phyloP scores from a whole-genome alignment of 495 filamentous ascomycete genomes.

The Chaetomium fimeti region DNA sequence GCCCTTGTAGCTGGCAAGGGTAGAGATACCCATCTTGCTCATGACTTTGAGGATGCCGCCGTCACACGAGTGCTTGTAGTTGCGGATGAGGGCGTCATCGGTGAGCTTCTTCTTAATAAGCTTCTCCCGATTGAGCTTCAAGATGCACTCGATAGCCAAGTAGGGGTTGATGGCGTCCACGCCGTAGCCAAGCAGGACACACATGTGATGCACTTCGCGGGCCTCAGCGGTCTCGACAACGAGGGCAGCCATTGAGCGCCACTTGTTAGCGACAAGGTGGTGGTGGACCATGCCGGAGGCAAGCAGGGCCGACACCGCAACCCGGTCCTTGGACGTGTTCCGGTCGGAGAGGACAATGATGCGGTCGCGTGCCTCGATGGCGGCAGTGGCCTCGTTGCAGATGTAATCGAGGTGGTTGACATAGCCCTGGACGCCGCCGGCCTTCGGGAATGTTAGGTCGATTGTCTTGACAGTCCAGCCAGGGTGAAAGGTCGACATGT shows the following conservation, averaged over 20 bases:
- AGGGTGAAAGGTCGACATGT: constrained; percentile 69
- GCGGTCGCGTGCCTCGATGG: constrained; percentile 79
- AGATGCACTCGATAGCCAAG: constrained; percentile 93
- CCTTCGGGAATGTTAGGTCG: constrained; percentile 93
- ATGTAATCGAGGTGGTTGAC: constrained; percentile 86
- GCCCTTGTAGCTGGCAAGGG: constrained; percentile 96
- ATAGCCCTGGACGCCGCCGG: constrained; percentile 81
- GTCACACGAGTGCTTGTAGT: constrained; percentile 98
- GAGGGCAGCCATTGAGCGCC: constrained; percentile 85
- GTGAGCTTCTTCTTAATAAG: constrained; percentile 86
- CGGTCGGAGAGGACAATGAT: constrained; percentile 91
- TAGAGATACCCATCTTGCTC: constrained; percentile 99
- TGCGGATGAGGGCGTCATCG: constrained; percentile 83
- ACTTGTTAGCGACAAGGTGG: constrained; percentile 94
- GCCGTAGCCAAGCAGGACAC: constrained; percentile 93
- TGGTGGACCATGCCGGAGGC: constrained; percentile 96
- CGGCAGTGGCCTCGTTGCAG: constrained; percentile 80
- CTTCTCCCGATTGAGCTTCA: constrained; percentile 97
- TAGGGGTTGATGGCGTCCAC: constrained; percentile 97
- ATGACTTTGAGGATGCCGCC: constrained; percentile 99
- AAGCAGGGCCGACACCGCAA: constrained; percentile 84
- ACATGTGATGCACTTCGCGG: constrained; percentile 98
- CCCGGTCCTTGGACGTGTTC: constrained; percentile 76
- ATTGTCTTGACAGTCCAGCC: constrained; percentile 93
- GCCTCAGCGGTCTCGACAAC: constrained; percentile 95